Percentiles rank a stretch among this genome's conserved stretches.
These are phyloP conservation scores for Aspergillus versicolor DNA, from an alignment of 2,329 filamentous ascomycete genomes.

Conservation along the genomic window DNA sequence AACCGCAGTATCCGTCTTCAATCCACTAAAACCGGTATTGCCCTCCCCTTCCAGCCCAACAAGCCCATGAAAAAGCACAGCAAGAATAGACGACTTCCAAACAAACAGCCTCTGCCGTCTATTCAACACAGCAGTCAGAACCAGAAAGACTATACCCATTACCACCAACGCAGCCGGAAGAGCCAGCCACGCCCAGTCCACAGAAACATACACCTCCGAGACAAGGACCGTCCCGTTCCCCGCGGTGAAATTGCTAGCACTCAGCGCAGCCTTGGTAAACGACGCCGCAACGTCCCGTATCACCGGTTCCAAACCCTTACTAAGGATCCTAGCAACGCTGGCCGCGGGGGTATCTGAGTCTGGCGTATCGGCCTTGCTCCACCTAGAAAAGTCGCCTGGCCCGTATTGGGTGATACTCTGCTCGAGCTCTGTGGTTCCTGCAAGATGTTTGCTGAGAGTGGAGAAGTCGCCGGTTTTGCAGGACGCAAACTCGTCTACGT, in stretches of 20 bases:
- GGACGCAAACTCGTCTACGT: no score
- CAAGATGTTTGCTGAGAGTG: no score
- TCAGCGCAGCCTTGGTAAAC: not conserved
- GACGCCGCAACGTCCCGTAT: not conserved
- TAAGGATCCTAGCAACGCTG: not conserved
- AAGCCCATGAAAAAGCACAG: not conserved
- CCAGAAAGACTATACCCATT: not conserved
- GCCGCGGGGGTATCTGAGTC: not conserved
- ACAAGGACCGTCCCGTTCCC: not conserved
- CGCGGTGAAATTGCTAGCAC: not conserved
- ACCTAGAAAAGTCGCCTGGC: not conserved
- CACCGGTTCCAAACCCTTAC: not conserved
- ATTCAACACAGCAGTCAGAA: not conserved
- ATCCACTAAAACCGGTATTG: no score
- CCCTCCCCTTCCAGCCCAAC: not conserved
- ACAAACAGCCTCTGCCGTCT: not conserved
- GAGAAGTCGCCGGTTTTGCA: no score
- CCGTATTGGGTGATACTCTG: no score
- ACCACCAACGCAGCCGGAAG: not conserved
- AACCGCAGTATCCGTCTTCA: not conserved
- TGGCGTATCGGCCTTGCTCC: not conserved
- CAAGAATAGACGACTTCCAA: not conserved
- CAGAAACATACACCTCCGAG: not conserved
- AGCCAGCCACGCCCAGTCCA: not conserved
- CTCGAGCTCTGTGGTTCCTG: no score